Base-by-base conservation (phyloP, 163 green algal species). In the Volvox carteri region DNA sequence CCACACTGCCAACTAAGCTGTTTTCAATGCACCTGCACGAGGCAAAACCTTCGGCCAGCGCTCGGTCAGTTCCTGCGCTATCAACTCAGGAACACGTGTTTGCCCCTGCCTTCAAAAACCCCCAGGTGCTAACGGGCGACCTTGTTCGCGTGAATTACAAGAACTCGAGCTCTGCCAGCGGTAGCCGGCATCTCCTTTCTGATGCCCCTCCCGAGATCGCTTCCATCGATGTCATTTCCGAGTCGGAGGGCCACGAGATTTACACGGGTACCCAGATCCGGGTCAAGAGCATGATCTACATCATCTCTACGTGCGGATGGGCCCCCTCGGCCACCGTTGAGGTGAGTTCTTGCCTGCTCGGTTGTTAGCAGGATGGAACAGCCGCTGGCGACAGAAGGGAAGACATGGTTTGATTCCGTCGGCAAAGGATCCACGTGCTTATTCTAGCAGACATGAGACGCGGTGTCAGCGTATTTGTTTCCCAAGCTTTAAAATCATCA, bases 241-340 rank as follows among this genome's bases (percentile, higher is more conserved):
- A 14, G 23, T 44, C 25, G 1, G 52, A 73, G 52, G 33, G 18
- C 6, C 77, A 88, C 23, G 83, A 88, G 68, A 46, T 88, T 0
- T 88, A 62, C 68, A 81, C 67, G 8, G 68, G 68, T 1, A 50
- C 58, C 0, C 25, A 67, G 30, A 81, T 88, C 28, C 23, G 56
- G 8, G 50, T 88, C 6, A 46, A 23, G 35, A 83, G 68, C 33
- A 75, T 65, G 23, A 74, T 88, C 37, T 88, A 88, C 67, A 33
- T 88, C 35, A 72, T 87, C 35, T 33, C 19, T 5, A 83, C 37
- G 6, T 88, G 83, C 48, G 83, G 83, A 35, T 88, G 67, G 67
- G 18, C 35, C 2, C 23, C 70, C 14, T 33, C 83, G 0, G 8
- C 41, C 1, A 81, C 68, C 48, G 23, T 48, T 0, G 23, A 42